A percentile compares a stretch with the other conserved stretches of the same genome.
Evolutionary conservation across 2,329 filamentous ascomycete genomes (phyloP).

Genomic region (Aureobasidium vineae): DNA sequence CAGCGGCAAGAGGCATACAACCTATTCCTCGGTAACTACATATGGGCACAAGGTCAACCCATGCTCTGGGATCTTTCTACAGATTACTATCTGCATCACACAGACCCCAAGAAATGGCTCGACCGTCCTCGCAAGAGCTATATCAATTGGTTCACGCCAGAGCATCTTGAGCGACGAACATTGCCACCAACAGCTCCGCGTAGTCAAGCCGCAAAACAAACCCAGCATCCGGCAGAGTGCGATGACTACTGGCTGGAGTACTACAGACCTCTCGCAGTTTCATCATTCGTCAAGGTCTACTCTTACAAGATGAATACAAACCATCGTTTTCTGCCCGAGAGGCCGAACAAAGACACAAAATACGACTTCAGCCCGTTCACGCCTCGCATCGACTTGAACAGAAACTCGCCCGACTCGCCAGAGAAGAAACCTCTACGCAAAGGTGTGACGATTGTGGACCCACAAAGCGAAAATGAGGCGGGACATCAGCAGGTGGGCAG

Average conservation of each 20-base stretch:
- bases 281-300: constrained; percentile 89
- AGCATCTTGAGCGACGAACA: constrained; percentile 63
- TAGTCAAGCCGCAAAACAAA: neutral
- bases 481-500: constrained; percentile 1
- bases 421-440: constrained; percentile 64
- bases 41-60: constrained; percentile 79
- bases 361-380: constrained; percentile 89
- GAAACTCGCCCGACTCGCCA: constrained; percentile 42
- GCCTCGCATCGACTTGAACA: constrained; percentile 55
- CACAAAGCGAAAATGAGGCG: constrained; percentile 44
- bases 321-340: constrained; percentile 75
- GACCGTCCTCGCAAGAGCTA: constrained; percentile 66
- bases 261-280: constrained; percentile 83
- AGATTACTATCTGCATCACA: constrained; percentile 95
- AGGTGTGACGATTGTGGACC: constrained; percentile 67
- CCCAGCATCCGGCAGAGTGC: constrained; percentile 45
- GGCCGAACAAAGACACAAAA: constrained; percentile 59
- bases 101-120: constrained; percentile 72
- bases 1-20: constrained; percentile 98
- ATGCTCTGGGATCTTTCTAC: constrained; percentile 96
- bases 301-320: constrained; percentile 90
- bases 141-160: constrained; percentile 82
- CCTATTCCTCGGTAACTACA: constrained; percentile 93
- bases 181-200: constrained; percentile 53
- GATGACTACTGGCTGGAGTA: constrained; percentile 99